phyloP scores from a whole-genome alignment of 176 grass and related monocot genomes.

The Avena sativa region DNA sequence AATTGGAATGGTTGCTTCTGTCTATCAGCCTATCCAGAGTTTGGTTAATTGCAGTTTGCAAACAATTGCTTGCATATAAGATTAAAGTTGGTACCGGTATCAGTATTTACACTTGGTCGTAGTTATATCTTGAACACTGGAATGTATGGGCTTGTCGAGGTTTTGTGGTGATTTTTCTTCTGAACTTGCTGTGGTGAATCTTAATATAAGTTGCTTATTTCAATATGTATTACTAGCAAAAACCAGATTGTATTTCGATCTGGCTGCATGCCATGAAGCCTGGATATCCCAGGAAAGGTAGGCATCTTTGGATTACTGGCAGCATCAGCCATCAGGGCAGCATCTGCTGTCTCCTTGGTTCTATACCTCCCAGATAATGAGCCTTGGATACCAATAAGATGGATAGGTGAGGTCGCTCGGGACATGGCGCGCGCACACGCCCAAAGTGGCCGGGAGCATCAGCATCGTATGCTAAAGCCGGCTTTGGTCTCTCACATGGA shows the following conservation, averaged over 20 bases:
- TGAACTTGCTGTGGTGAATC: not conserved
- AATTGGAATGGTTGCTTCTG: not conserved
- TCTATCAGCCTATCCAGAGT: not conserved
- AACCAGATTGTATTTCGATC: not conserved
- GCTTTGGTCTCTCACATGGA: constrained; percentile 62
- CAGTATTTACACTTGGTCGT: not conserved
- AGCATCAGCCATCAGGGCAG: constrained; percentile 10
- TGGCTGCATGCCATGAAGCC: not conserved
- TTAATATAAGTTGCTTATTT: not conserved
- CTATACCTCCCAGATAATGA: constrained; percentile 9
- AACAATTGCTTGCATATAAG: not conserved
- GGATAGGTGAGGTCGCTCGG: constrained; percentile 25
- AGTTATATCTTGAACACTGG: not conserved
- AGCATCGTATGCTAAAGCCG: constrained; percentile 70
- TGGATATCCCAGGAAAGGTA: not conserved
- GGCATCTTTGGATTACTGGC: not conserved
- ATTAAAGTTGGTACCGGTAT: not conserved
- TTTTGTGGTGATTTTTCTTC: not conserved
- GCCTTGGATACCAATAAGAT: constrained; percentile 55
- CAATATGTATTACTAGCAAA: not conserved
- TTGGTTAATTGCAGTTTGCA: not conserved
- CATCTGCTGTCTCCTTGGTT: constrained; percentile 8
- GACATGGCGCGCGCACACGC: constrained; percentile 39
- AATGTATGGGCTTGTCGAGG: not conserved
- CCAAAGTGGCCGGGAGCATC: constrained; percentile 57